These are phyloP conservation scores for Neonectria hederae DNA, from an alignment of 2,329 filamentous ascomycete species.

Conservation along the genomic window DNA sequence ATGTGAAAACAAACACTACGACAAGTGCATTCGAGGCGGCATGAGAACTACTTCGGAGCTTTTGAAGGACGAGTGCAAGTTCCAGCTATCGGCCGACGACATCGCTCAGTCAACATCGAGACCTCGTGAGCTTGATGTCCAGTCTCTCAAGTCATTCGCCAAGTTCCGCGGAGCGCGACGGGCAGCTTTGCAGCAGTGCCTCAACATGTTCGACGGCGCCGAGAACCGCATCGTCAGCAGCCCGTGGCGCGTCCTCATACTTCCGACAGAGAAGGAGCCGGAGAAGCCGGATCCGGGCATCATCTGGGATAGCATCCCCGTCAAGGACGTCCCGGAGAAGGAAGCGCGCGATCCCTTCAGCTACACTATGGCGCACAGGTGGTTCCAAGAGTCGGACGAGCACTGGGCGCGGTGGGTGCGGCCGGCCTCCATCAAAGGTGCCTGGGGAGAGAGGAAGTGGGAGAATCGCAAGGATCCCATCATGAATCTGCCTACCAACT, in stretches of 20 bases:
- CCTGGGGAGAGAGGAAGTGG: constrained; percentile 20
- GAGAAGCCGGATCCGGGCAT: constrained; percentile 34
- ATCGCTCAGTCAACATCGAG: neutral
- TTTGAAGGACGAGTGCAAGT: constrained; percentile 11
- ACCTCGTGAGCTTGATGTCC: constrained; percentile 10
- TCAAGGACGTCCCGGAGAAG: constrained; percentile 35
- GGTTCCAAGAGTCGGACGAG: constrained; percentile 29
- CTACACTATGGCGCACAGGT: constrained; percentile 40
- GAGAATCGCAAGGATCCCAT: constrained; percentile 20
- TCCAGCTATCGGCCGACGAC: constrained; percentile 2
- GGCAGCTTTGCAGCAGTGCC: constrained; percentile 55
- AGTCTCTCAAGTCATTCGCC: constrained; percentile 43
- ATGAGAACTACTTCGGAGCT: constrained; percentile 31
- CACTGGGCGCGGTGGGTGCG: constrained; percentile 34
- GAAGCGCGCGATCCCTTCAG: constrained; percentile 41
- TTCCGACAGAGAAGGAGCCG: constrained; percentile 41
- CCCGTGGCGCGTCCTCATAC: constrained; percentile 49
- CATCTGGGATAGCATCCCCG: constrained; percentile 33
- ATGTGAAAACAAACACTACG: constrained; percentile 50
- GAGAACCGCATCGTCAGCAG: constrained; percentile 51
- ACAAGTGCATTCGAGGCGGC: constrained; percentile 43
- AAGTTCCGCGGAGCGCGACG: constrained; percentile 54
- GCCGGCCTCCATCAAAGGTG: constrained; percentile 29
- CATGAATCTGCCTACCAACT: constrained; percentile 40
- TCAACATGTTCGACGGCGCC: constrained; percentile 49